Base-by-base conservation (phyloP, 331 rosid genomes). In the Stylosanthes scabra region DNA sequence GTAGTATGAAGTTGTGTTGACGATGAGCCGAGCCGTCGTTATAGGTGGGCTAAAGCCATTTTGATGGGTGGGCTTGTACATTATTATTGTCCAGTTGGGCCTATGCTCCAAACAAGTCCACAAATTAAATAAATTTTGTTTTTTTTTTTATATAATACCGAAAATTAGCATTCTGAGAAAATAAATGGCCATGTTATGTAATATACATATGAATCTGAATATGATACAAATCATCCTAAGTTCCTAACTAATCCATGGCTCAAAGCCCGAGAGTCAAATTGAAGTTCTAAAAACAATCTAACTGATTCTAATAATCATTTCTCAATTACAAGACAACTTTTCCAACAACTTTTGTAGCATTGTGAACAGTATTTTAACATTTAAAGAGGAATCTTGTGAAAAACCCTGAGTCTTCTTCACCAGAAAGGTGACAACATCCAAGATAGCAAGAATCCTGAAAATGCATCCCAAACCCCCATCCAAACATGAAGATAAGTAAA, bases 371-470 rank as follows among this genome's bases (percentile, higher is more conserved):
- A 39, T 2, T 54, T 54, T 69, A 10, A 63, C 41, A 37, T 40
- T 63, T 20, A 34, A 0, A 1, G 72, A 34, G 3, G 2, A 60
- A 46, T 42, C 46, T 66, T 47, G 13, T 39, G 27, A 63, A 49
- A 55, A n/a, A 66, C 40, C 9, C 41, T 70, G 56, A 56, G 56
- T 70, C 55, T 70, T 63, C 54, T n/a, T n/a, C n/a, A 41, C 11
- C 16, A n/a, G 8, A 57, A 14, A 27, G 47, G 12, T 56, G 58
- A 40, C 20, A 70, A 57, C 56, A 70, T 42, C 65, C 55, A 70
- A 27, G 65, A 70, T 10, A 70, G 44, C 14, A 70, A 41, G 2
- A 70, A 11, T 70, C 44, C 75, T 70, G 75, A 64, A 51, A 51
- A 69, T 56, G 15, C 52, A 46, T 42, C 52, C 42, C 57, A 66